phyloP scores from a whole-genome alignment of 352 stramenopile species.

The Elongisporangium senticosum region DNA sequence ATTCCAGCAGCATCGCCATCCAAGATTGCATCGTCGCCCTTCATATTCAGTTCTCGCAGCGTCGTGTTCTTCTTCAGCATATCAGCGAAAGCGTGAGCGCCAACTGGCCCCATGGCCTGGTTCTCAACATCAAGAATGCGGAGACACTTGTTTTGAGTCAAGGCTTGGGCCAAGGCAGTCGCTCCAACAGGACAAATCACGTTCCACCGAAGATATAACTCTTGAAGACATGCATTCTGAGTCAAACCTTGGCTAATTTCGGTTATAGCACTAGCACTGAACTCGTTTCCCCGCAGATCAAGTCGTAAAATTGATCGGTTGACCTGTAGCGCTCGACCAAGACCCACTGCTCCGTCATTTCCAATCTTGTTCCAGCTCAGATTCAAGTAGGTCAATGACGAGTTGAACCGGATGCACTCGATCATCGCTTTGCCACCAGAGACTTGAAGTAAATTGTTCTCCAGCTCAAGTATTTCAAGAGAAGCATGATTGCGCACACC shows the following conservation, averaged over 20 bases:
- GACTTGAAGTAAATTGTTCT: conserved; percentile 55
- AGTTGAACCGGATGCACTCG: conserved; percentile 57
- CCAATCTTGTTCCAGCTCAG: conserved; percentile 74
- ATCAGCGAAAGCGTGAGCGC: conserved; percentile 46
- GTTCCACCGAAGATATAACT: conserved; percentile 77
- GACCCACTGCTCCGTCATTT: conserved; percentile 41
- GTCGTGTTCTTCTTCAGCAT: conserved; percentile 57
- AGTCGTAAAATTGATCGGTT: conserved; percentile 49
- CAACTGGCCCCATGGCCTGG: conserved; percentile 54
- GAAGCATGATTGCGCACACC: conserved; percentile 58
- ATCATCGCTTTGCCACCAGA: conserved; percentile 45
- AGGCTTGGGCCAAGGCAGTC: conserved; percentile 41
- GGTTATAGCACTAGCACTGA: conserved; percentile 40
- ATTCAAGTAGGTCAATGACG: conserved; percentile 56
- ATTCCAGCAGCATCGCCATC: conserved; percentile 41
- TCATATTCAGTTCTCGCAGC: conserved; percentile 58
- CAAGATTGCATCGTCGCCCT: conserved; percentile 48
- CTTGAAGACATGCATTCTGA: conserved; percentile 47
- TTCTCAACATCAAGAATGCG: conserved; percentile 66
- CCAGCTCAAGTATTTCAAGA: conserved; percentile 53
- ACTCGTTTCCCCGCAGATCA: conserved; percentile 63
- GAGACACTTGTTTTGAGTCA: conserved; percentile 55
- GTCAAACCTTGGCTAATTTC: conserved; percentile 49
- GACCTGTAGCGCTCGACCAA: conserved; percentile 34
- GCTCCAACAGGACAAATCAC: conserved; percentile 45